Evolutionary conservation across 371 early-diverging fungal species (phyloP), one percentile per base, ranked within the genome.

Genomic region (Apophysomyces elegans): DNA sequence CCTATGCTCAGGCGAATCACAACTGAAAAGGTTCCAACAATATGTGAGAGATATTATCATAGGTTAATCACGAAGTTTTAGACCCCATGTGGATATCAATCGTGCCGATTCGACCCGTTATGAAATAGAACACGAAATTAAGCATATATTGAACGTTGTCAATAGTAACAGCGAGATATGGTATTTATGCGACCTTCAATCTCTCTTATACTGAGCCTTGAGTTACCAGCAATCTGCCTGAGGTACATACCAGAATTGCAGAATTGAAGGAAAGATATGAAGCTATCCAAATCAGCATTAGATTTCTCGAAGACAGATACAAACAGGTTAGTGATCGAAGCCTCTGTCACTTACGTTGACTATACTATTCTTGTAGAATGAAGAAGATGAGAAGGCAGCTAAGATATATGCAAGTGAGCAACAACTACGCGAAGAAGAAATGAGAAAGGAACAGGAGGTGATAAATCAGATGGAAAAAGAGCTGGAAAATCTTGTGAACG

Each of bases 1-100:
- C 0, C 54, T 50, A 21, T 50, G 54, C 21, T 50, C 21, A 50
- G 54, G 54, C 54, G 54, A 50, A 4, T 50, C 54, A 16, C 54
- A 50, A 50, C 21, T 50, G 54, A 50, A 16, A 11, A 50, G 54
- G 54, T 50, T 16, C 4, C 11, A 21, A 6, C 8, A 7, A 1
- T 4, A 21, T 21, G 1, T 50, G 0, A 18, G 9, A 18, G 16
- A 11, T 32, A 32, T 21, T 4, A 0, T 4, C 1, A 32, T 9
- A 50, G 16, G 54, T 11, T 50, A 9, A 50, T 6, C 21, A 16
- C 21, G 4, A 9, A 26, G 6, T 21, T 9, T 21, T 21, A 50
- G 54, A 26, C 9, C 54, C 4, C 54, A 21, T 18, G 16, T 9
- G n/a, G 21, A 50, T 21, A 50, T 50, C 21, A 50, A 9, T 21